Evolutionary conservation across 2,329 filamentous ascomycete species (phyloP).

Genomic region (Plectosphaerella plurivora): DNA sequence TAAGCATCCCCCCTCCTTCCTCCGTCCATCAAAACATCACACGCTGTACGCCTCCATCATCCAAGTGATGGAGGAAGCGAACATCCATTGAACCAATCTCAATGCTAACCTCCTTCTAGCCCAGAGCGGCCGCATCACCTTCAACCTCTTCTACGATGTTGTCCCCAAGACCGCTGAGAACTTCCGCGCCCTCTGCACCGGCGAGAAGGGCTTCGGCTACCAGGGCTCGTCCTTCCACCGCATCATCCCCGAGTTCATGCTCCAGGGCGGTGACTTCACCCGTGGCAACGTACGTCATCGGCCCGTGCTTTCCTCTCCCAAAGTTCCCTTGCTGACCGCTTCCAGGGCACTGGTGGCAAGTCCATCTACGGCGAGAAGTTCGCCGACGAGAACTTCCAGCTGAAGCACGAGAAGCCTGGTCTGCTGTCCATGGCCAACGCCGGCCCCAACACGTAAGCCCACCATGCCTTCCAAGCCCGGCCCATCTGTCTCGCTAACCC

Average conservation of each 20-base stretch:
- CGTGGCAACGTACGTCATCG: constrained; percentile 70
- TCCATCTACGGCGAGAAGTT: constrained; percentile 97
- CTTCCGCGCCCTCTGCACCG: constrained; percentile 81
- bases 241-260: constrained; percentile 90
- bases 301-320: background rate
- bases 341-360: constrained; percentile 80
- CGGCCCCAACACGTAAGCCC: constrained; percentile 79
- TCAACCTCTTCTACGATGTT: constrained; percentile 79
- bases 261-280: constrained; percentile 95
- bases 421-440: constrained; percentile 95
- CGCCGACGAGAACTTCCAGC: constrained; percentile 83
- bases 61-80: constrained; percentile 7
- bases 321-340: constrained; percentile 2
- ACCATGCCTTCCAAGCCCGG: too few relatives aligned
- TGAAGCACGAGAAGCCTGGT: constrained; percentile 70
- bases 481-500: constrained; percentile 20
- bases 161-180: constrained; percentile 86
- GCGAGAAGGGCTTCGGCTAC: constrained; percentile 80
- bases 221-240: constrained; percentile 83
- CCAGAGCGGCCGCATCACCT: constrained; percentile 77
- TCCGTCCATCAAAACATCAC: background rate
- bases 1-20: constrained; percentile 37
- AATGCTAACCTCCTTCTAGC: constrained; percentile 35
- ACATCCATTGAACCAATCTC: constrained; percentile 3
- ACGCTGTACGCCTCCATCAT: background rate